Evolutionary conservation across 164 flowering plant genomes (phyloP).

Genomic region (Vitis rotundifolia): DNA sequence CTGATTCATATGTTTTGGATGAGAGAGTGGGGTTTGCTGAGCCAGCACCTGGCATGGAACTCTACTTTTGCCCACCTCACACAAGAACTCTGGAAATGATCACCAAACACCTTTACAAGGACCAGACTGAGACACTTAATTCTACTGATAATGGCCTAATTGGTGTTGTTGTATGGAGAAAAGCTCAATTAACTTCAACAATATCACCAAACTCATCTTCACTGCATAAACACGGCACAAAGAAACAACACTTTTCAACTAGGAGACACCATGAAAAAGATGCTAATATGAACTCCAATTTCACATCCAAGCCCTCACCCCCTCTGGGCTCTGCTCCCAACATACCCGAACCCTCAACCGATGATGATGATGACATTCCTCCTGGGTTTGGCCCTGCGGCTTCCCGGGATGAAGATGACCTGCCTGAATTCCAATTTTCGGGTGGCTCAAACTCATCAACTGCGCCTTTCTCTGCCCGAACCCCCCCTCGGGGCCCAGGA

Average conservation of each 20-base stretch:
- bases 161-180: constrained; percentile 96
- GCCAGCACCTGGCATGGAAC: constrained; percentile 74
- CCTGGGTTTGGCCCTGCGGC: constrained; percentile 90
- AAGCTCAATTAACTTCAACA: constrained; percentile 48
- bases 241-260: constrained; percentile 47
- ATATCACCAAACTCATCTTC: constrained; percentile 68
- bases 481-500: constrained; percentile 11
- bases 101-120: constrained; percentile 53
- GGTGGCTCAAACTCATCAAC: constrained; percentile 28
- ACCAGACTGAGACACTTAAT: constrained; percentile 48
- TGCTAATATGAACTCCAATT: constrained; percentile 21
- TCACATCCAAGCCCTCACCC: constrained; percentile 15
- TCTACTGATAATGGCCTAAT: constrained; percentile 71
- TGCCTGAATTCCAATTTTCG: constrained; percentile 87
- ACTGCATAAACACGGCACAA: constrained; percentile 53
- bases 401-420: constrained; percentile 78
- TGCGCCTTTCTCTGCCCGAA: constrained; percentile 11
- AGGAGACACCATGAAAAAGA: constrained; percentile 56
- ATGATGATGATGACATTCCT: constrained; percentile 80
- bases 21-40: constrained; percentile 91
- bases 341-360: constrained; percentile 18
- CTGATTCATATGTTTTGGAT: constrained; percentile 69
- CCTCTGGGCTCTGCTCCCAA: constrained; percentile 19
- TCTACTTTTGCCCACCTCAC: constrained; percentile 81
- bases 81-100: constrained; percentile 55